These are phyloP conservation scores for Fusarium sp. DNA, from an alignment of 2,329 filamentous ascomycete species.

Conservation along the genomic window DNA sequence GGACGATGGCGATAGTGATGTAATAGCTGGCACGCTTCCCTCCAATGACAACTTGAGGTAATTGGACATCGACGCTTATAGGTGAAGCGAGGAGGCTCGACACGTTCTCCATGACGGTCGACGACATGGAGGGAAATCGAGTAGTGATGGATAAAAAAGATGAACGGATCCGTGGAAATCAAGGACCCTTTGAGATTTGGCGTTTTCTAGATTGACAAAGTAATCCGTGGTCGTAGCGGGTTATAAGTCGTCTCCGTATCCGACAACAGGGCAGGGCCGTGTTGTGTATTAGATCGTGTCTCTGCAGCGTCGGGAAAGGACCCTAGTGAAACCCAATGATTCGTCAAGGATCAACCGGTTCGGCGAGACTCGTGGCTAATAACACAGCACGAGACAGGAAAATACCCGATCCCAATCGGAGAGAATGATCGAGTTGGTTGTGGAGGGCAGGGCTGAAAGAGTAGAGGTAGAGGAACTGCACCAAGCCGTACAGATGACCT, in stretches of 20 bases:
- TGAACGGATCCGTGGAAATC: neutral
- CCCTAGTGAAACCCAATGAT: conserved; percentile 15
- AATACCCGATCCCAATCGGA: conserved; percentile 21
- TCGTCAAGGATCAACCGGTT: conserved; percentile 19
- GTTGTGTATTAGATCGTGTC: conserved; percentile 32
- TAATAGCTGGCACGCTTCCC: conserved; percentile 56
- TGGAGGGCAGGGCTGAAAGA: neutral
- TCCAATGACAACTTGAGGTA: conserved; percentile 40
- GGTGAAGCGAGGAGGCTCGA: conserved; percentile 34
- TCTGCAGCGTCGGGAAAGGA: conserved; percentile 25
- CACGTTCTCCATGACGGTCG: conserved; percentile 37
- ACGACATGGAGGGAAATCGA: neutral
- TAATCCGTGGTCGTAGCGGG: conserved; percentile 16
- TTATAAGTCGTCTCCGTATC: conserved; percentile 25
- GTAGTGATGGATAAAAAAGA: neutral
- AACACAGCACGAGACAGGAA: conserved; percentile 14
- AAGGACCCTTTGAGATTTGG: neutral
- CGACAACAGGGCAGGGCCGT: conserved; percentile 10
- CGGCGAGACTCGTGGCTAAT: conserved; percentile 22
- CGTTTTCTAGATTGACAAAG: conserved; percentile 11
- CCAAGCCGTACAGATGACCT: neutral
- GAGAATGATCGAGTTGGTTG: neutral
- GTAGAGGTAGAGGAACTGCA: neutral
- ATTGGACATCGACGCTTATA: conserved; percentile 31
- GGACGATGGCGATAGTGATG: conserved; percentile 50